Evolutionary conservation across 345 rosid genomes (phyloP).

Genomic region (Abelmoschus esculentus): DNA sequence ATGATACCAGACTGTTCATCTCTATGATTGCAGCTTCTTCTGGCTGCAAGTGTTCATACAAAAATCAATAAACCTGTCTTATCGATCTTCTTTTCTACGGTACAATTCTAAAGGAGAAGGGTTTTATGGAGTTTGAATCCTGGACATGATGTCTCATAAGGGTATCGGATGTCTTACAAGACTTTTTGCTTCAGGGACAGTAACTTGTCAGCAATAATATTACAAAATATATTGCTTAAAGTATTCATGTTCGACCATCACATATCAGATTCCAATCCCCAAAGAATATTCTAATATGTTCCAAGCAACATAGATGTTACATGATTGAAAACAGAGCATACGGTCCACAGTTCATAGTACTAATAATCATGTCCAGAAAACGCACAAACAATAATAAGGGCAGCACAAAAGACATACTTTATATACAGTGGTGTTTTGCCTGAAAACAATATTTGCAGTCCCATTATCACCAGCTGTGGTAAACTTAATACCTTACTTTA

Average conservation of each 20-base stretch:
- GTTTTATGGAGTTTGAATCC: neutral
- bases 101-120: neutral
- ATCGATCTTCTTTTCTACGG: neutral
- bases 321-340: neutral
- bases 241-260: no score
- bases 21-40: slow-evolving; percentile 79
- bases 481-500: slow-evolving; percentile 86
- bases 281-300: no score
- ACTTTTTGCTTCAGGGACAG: neutral
- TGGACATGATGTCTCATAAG: neutral
- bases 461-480: slow-evolving; percentile 94
- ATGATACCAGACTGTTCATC: slow-evolving; percentile 85
- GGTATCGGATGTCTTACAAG: neutral
- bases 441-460: slow-evolving; percentile 80
- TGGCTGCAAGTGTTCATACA: slow-evolving; percentile 47
- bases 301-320: neutral
- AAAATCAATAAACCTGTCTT: neutral
- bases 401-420: slow-evolving; percentile 36
- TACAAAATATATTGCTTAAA: no score
- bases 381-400: neutral
- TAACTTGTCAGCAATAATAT: neutral
- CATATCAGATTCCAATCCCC: no score
- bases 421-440: slow-evolving; percentile 90
- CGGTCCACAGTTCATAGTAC: no score
- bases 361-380: neutral